Evolutionary conservation across 1,284 basidiomycete species (phyloP), one percentile per base, ranked within the genome.

Genomic region (Gastroboletus turbinatus): DNA sequence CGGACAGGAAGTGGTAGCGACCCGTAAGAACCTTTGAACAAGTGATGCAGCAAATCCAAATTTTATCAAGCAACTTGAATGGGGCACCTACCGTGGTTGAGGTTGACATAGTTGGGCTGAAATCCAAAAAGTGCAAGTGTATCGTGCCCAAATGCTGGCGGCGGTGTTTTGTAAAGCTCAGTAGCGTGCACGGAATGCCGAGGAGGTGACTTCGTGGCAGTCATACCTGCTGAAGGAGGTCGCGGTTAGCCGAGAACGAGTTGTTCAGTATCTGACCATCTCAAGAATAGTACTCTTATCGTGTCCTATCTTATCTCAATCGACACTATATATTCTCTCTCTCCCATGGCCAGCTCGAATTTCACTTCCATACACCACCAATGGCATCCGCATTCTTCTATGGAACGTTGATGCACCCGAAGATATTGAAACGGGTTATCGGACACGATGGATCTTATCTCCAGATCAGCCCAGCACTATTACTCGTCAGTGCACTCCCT

Each of bases 361-460:
- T 23, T 43, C 46, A 0, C 39, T 50, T 21, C 38, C 50, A 48
- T 38, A 50, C 32, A 21, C 33, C 42, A 46, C 29, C 58, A 8
- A 69, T 67, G 70, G 32, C 47, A 29, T 72, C 76, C 56, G 89
- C 89, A 5, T 95, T 96, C 73, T 94, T 94, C 76, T 94, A 96
- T 69, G 94, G 94, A 29, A 93, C 90, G 0, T 73, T 92, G 27
- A 83, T 89, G 77, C 87, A 90, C 60, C 88, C 89, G 11, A 81
- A 79, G 50, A 83, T 92, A 61, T 74, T 91, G 38, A 77, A 73
- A 55, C 76, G 82, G 19, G 88, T 91, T 10, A 80, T 92, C 27
- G 76, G 76, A 10, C 82, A 87, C 56, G 74, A 83, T 50, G 83
- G 82, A 11, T 64, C 74, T 10, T 75, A 82, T 56, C 75, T 92